Evolutionary conservation across 257 asterid genomes (phyloP).

Genomic region (Gentiana macrophylla): DNA sequence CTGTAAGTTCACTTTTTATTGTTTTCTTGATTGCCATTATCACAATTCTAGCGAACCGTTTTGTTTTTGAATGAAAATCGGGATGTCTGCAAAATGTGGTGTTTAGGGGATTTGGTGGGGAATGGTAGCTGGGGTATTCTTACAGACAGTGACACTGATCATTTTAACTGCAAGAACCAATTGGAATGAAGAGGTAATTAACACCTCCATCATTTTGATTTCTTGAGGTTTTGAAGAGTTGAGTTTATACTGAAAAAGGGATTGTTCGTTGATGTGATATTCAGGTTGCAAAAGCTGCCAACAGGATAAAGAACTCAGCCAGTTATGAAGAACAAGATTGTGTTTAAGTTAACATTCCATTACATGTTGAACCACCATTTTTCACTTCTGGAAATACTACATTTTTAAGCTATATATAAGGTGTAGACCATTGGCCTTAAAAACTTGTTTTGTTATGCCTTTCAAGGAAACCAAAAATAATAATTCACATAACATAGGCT

Average conservation of each 20-base stretch:
- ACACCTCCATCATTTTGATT: background rate
- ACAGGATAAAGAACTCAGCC: constrained; percentile 17
- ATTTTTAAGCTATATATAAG: too few relatives aligned
- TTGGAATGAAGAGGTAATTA: constrained; percentile 18
- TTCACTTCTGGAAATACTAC: background rate
- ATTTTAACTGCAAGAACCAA: constrained; percentile 17
- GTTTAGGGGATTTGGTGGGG: constrained; percentile 29
- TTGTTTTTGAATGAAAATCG: too few relatives aligned
- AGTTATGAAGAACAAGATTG: constrained; percentile 2
- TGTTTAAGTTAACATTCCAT: background rate
- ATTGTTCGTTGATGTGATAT: background rate
- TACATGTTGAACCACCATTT: background rate
- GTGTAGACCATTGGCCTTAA: too few relatives aligned
- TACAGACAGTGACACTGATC: constrained; percentile 13
- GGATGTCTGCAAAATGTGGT: background rate
- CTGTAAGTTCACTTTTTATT: constrained; percentile 7
- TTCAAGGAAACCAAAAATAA: too few relatives aligned
- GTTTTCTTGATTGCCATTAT: background rate
- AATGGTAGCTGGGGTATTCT: constrained; percentile 17
- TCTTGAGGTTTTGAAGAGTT: background rate
- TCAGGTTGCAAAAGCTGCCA: constrained; percentile 23
- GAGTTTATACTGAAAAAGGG: background rate
- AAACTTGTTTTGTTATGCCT: too few relatives aligned
- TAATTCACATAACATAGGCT: too few relatives aligned
- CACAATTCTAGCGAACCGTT: too few relatives aligned